Evolutionary conservation across 768 basidiomycete genomes (phyloP).

Genomic region (Hemileccinum rubropunctum): DNA sequence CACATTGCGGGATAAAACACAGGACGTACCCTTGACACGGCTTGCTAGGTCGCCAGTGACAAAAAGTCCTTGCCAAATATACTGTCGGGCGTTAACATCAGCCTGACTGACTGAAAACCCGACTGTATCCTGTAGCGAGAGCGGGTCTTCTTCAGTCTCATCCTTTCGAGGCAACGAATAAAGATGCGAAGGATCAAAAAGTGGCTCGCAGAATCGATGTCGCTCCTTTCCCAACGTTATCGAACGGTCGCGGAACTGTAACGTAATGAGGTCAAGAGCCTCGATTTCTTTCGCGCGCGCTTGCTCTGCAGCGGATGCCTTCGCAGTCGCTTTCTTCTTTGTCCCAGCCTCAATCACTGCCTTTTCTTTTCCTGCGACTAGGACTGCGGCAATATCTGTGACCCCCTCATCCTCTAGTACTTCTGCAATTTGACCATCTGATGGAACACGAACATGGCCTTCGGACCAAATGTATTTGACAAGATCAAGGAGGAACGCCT

Average conservation of each 20-base stretch:
- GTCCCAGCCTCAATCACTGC: constrained; percentile 84
- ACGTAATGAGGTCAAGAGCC: constrained; percentile 75
- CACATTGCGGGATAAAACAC: background rate
- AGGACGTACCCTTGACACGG: constrained; percentile 62
- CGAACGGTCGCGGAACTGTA: constrained; percentile 68
- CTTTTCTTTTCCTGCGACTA: constrained; percentile 89
- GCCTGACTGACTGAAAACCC: constrained; percentile 58
- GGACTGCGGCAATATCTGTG: constrained; percentile 85
- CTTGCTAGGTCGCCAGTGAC: constrained; percentile 77
- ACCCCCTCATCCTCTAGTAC: constrained; percentile 76
- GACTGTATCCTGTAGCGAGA: constrained; percentile 66
- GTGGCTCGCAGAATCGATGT: constrained; percentile 87
- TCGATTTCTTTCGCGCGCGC: constrained; percentile 81
- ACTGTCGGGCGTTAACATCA: constrained; percentile 64
- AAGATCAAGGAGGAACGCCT: constrained; percentile 58
- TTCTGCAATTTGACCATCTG: constrained; percentile 66
- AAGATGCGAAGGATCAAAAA: constrained; percentile 72
- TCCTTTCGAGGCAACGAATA: constrained; percentile 32
- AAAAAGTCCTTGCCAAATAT: constrained; percentile 76
- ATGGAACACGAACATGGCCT: constrained; percentile 69
- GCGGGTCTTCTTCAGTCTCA: constrained; percentile 19
- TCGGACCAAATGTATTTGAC: constrained; percentile 61
- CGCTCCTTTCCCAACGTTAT: constrained; percentile 83
- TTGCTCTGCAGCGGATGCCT: constrained; percentile 74
- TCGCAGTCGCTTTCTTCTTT: constrained; percentile 71